Percentiles rank a stretch among this genome's conserved stretches.
phyloP scores from a whole-genome alignment of 1,139 yeast genomes.

The Candida frijolesensis region DNA sequence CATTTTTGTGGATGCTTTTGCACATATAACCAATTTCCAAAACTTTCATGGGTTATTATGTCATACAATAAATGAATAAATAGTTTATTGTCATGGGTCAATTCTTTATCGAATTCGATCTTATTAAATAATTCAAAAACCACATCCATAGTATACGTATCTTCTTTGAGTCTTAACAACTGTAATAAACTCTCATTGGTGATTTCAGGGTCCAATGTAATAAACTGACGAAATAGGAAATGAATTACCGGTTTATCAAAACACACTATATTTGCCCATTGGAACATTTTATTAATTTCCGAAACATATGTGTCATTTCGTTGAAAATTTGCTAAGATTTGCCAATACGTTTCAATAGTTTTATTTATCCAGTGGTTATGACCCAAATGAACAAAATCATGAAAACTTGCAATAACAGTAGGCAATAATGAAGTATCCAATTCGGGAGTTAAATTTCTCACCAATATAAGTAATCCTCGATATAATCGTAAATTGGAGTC shows the following conservation, averaged over 20 bases:
- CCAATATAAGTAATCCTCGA: conserved; percentile 15
- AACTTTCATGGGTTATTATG: conserved; percentile 27
- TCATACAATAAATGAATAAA: conserved; percentile 19
- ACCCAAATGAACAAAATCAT: background rate
- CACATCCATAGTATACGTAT: conserved; percentile 6
- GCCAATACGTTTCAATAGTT: conserved; percentile 14
- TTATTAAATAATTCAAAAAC: conserved; percentile 8
- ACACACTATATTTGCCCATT: background rate
- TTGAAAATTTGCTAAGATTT: conserved; percentile 15
- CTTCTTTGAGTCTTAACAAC: conserved; percentile 6
- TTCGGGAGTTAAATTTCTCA: conserved; percentile 12
- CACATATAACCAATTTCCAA: conserved; percentile 20
- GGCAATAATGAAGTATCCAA: conserved; percentile 7
- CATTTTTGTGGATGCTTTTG: conserved; percentile 10
- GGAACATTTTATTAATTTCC: conserved; percentile 10
- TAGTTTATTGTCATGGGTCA: conserved; percentile 15
- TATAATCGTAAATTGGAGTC: conserved; percentile 11
- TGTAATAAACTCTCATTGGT: conserved; percentile 14
- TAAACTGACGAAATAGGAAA: conserved; percentile 17
- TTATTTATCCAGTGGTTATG: conserved; percentile 9
- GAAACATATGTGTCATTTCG: conserved; percentile 4
- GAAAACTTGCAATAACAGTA: conserved; percentile 9
- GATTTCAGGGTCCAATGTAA: conserved; percentile 13
- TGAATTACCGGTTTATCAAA: conserved; percentile 13
- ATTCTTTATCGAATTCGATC: conserved; percentile 8